Conservation (phyloP, 75 land plant species). For the Selaginella moellendorffii region DNA sequence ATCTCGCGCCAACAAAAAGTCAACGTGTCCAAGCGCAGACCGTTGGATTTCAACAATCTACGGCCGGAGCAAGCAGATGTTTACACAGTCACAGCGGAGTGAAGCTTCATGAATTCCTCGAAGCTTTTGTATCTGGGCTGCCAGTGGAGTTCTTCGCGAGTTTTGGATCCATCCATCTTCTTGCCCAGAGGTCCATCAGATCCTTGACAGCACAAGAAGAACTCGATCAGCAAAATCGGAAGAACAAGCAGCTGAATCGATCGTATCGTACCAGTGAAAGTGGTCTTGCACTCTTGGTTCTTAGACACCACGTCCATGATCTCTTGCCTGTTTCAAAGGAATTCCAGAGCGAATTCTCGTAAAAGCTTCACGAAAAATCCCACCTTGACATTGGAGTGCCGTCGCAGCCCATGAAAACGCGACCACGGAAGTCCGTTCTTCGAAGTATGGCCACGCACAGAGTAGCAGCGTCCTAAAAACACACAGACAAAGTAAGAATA, state of each 20-base stretch:
- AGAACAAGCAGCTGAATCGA: not conserved
- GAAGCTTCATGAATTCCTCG: not conserved
- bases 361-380: no score
- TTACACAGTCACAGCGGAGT: no score
- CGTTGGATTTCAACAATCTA: no score
- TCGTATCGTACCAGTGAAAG: constrained; percentile 61
- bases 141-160: constrained; percentile 54
- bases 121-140: constrained; percentile 56
- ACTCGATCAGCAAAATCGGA: not conserved
- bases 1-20: no score
- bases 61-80: no score
- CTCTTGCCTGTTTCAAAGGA: constrained; percentile 43
- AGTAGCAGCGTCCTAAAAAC: constrained; percentile 81
- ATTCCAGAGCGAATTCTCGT: no score
- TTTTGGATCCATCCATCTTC: constrained; percentile 43
- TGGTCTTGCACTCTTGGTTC: constrained; percentile 54
- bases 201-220: constrained; percentile 34
- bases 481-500: not conserved
- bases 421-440: constrained; percentile 41
- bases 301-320: constrained; percentile 51
- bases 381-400: constrained; percentile 86
- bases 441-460: constrained; percentile 52
- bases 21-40: no score
- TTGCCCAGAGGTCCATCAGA: constrained; percentile 56
- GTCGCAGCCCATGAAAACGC: constrained; percentile 84